Conservation (phyloP, 176 grass and related monocot species). For the Zizania latifolia region DNA sequence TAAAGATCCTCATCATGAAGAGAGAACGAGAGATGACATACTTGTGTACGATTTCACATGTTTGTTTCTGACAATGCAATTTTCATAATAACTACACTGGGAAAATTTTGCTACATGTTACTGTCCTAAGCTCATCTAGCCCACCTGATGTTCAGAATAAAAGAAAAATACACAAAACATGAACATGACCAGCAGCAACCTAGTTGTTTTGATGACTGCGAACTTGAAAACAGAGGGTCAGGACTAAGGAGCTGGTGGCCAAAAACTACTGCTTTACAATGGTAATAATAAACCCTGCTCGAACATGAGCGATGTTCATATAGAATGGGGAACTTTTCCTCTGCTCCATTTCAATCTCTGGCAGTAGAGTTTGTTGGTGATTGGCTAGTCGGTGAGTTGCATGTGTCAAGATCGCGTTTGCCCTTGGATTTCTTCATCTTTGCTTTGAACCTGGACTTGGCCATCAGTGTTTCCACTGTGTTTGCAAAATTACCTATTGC, state of each 20-base stretch:
- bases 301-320: slow-evolving; percentile 25
- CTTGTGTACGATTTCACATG: slow-evolving; percentile 35
- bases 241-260: slow-evolving; percentile 30
- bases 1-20: neutral
- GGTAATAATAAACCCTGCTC: slow-evolving; percentile 12
- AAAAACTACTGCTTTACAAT: slow-evolving; percentile 45
- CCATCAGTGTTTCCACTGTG: slow-evolving; percentile 78
- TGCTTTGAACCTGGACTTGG: slow-evolving; percentile 76
- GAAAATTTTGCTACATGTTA: slow-evolving; percentile 39
- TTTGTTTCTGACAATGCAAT: slow-evolving; percentile 21
- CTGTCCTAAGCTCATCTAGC: slow-evolving; percentile 35
- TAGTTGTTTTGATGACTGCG: slow-evolving; percentile 14
- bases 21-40: neutral
- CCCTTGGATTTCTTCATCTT: slow-evolving; percentile 76
- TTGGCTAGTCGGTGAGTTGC: slow-evolving; percentile 30
- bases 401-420: slow-evolving; percentile 52
- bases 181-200: slow-evolving; percentile 33
- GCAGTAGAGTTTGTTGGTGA: slow-evolving; percentile 11
- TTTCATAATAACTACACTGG: slow-evolving; percentile 23
- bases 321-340: neutral
- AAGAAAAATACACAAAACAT: slow-evolving; percentile 14
- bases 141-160: slow-evolving; percentile 15
- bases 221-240: slow-evolving; percentile 3
- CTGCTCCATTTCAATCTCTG: slow-evolving; percentile 18
- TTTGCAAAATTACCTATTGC: slow-evolving; percentile 83